Percentiles rank a stretch among this genome's conserved stretches.
Evolutionary conservation across 345 rosid genomes (phyloP).

Genomic region (Corchorus olitorius): DNA sequence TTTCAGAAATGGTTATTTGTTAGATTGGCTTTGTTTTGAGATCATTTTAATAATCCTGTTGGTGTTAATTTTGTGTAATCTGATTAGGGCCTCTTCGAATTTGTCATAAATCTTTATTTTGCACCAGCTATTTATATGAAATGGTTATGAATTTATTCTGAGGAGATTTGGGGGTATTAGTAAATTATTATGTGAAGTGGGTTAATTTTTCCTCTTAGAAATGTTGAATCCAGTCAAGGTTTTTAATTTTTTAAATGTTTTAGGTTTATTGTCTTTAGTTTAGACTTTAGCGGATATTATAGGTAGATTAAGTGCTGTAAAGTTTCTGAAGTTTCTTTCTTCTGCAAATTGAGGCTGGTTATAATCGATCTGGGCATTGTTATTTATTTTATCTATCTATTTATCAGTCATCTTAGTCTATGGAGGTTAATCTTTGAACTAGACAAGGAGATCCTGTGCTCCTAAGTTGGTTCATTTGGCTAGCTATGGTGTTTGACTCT

Average conservation of each 20-base stretch:
- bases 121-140: neutral
- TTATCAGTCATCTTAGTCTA: neutral
- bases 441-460: neutral
- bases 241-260: neutral
- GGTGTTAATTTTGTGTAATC: neutral
- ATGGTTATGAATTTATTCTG: neutral
- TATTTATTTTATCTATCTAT: neutral
- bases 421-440: neutral
- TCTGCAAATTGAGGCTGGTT: neutral
- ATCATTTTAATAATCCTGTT: neutral
- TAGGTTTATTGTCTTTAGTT: neutral
- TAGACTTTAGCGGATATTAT: neutral
- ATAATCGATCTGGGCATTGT: neutral
- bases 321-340: neutral
- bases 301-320: neutral
- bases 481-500: neutral
- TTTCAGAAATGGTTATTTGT: neutral
- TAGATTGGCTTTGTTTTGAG: neutral
- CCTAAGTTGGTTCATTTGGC: neutral
- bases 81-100: neutral
- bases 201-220: neutral
- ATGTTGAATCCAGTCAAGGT: neutral
- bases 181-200: neutral
- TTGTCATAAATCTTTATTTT: slow-evolving; percentile 11
- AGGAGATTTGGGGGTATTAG: neutral